A percentile compares a stretch with the other conserved stretches of the same genome.
These are phyloP conservation scores for Biscogniauxia sp. DNA, from an alignment of 2,329 filamentous ascomycete genomes.

Conservation along the genomic window DNA sequence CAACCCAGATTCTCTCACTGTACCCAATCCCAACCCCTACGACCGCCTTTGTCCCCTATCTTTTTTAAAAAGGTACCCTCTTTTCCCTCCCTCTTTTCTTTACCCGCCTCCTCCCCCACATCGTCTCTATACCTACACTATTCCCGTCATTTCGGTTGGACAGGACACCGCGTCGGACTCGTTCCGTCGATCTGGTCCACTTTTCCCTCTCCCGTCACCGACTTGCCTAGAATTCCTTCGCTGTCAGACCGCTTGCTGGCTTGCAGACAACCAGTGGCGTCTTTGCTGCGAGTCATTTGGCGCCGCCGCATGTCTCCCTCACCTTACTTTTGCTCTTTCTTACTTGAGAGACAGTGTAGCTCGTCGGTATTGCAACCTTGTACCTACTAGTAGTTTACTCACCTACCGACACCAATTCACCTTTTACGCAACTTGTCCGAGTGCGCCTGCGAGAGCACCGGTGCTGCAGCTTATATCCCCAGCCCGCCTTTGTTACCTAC, in stretches of 20 bases:
- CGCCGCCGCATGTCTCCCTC: not conserved
- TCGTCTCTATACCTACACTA: not conserved
- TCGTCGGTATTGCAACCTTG: too few species aligned
- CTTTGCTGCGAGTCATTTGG: not conserved
- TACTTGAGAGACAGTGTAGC: not conserved
- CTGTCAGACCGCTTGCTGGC: not conserved
- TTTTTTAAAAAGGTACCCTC: not conserved
- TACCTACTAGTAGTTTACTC: too few species aligned
- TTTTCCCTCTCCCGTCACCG: not conserved
- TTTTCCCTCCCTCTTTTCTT: not conserved
- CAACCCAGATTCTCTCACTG: not conserved
- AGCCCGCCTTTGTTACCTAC: not conserved
- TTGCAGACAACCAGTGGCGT: not conserved
- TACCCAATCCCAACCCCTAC: not conserved
- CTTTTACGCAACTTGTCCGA: not conserved
- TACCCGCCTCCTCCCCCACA: not conserved
- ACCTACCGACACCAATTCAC: not conserved
- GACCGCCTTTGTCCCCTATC: not conserved
- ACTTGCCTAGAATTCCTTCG: not conserved
- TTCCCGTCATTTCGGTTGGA: not conserved
- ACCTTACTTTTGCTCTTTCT: not conserved
- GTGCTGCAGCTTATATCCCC: not conserved
- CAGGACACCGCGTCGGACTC: not conserved
- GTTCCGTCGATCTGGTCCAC: not conserved
- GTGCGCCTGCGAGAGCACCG: not conserved